Conservation (phyloP, 2,329 filamentous ascomycete genomes). For the Cladosporium colombiae region DNA sequence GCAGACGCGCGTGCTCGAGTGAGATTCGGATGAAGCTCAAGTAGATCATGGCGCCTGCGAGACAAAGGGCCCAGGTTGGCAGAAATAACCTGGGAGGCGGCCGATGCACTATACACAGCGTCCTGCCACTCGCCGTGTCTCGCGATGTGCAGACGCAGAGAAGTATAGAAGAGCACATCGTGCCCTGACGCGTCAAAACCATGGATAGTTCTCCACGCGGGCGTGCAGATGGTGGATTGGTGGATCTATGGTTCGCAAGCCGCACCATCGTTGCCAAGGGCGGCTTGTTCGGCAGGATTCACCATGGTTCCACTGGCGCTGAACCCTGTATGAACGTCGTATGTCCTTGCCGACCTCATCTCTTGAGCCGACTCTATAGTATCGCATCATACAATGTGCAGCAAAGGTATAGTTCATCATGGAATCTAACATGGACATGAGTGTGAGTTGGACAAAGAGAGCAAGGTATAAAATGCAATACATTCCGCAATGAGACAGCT, state of each 20-base stretch:
- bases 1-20: not conserved
- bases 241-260: not conserved
- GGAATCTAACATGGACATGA: not conserved
- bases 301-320: conserved; percentile 4
- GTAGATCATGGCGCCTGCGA: not conserved
- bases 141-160: not conserved
- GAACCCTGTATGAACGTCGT: conserved; percentile 16
- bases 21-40: not conserved
- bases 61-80: not conserved
- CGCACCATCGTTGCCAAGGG: not conserved
- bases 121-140: not conserved
- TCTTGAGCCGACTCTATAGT: not conserved
- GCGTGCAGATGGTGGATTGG: not conserved
- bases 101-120: not conserved
- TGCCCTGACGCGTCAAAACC: not conserved
- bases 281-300: conserved; percentile 3
- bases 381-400: not conserved
- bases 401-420: no score
- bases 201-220: not conserved
- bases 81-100: not conserved
- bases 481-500: conserved; percentile 18
- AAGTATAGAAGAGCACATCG: not conserved
- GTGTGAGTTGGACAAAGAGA: not conserved
- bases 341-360: not conserved
- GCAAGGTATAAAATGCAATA: not conserved